Evolutionary conservation across 257 asterid species (phyloP), one percentile per base, ranked within the genome.

Genomic region (Plectranthus barbatus): DNA sequence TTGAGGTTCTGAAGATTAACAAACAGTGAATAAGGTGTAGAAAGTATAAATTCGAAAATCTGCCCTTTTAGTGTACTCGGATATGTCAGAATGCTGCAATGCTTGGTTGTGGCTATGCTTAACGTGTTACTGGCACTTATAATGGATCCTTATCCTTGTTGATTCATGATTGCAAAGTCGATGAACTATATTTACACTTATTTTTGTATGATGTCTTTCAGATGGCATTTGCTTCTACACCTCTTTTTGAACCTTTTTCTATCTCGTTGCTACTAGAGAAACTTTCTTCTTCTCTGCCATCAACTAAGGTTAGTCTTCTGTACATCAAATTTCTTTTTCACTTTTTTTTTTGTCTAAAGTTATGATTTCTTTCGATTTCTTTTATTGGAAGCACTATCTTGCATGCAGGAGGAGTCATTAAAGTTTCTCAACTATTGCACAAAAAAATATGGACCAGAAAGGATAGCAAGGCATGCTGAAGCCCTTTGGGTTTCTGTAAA

Each of bases 161-260:
- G 24, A 39, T 26, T 26, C 2, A 26, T 2, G 5, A 26, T 46
- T 39, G 12, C 56, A 21, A 63, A 51, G 70, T 46, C 45, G 60
- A 56, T 61, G 9, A 5, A 58, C 23, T 37, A 47, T 55, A 60
- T 58, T 40, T 64, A 70, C 64, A 61, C 68, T 75, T 72, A 67
- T 73, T 40, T 65, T 10, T 42, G 20, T 56, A 66, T 69, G 52
- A 60, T 77, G 60, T 77, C 57, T 77, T 86, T 62, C 91, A 93
- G 99, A 67, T 81, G 81, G 94, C 97, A 44, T 90, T 82, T 85
- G 97, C 88, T 66, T 81, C 96, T 23, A 79, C 97, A 9, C 94
- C 94, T 68, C 69, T 74, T 64, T 93, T 87, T 61, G 99, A 90
- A 73, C 96, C 97, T 37, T 84, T 77, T 62, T 71, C 75, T 53